phyloP scores from a whole-genome alignment of 2,329 filamentous ascomycete genomes.

The Coniochaeta sp. region DNA sequence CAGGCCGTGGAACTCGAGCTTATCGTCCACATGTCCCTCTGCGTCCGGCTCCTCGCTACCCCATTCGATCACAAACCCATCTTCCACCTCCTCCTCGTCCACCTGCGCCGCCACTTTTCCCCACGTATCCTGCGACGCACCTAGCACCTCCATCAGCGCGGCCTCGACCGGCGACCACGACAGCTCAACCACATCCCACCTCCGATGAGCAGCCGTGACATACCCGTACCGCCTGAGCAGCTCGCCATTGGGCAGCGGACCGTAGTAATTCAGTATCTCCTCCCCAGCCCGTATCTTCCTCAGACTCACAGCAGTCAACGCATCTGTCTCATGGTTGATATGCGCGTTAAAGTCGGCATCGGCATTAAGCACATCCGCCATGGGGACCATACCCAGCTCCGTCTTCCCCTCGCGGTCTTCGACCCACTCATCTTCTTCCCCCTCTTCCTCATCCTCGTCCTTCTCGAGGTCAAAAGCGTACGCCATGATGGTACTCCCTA shows the following conservation, averaged over 20 bases:
- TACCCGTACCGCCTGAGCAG: conserved; percentile 82
- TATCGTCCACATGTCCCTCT: conserved; percentile 28
- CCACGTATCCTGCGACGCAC: conserved; percentile 22
- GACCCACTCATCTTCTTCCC: conserved; percentile 57
- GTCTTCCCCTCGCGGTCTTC: conserved; percentile 52
- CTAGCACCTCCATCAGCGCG: conserved; percentile 11
- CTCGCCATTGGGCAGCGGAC: conserved; percentile 75
- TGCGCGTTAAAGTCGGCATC: conserved; percentile 81
- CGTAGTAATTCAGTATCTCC: conserved; percentile 86
- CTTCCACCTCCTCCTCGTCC: conserved; percentile 63
- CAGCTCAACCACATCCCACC: conserved; percentile 79
- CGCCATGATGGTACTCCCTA: conserved; percentile 87
- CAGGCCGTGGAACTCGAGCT: conserved; percentile 31
- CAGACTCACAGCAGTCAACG: conserved; percentile 65
- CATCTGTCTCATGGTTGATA: conserved; percentile 45
- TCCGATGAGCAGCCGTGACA: conserved; percentile 67
- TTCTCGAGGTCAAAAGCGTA: conserved; percentile 79
- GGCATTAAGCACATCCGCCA: conserved; percentile 86
- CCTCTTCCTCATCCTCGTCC: conserved; percentile 39
- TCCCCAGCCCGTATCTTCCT: conserved; percentile 62
- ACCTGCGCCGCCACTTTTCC: conserved; percentile 38
- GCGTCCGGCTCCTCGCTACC: conserved; percentile 43
- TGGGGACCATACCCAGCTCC: conserved; percentile 79
- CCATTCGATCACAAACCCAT: conserved; percentile 63
- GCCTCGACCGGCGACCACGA: conserved; percentile 42